These are phyloP conservation scores for Puccinia triticina DNA, from an alignment of 1,284 basidiomycete genomes.

Conservation along the genomic window DNA sequence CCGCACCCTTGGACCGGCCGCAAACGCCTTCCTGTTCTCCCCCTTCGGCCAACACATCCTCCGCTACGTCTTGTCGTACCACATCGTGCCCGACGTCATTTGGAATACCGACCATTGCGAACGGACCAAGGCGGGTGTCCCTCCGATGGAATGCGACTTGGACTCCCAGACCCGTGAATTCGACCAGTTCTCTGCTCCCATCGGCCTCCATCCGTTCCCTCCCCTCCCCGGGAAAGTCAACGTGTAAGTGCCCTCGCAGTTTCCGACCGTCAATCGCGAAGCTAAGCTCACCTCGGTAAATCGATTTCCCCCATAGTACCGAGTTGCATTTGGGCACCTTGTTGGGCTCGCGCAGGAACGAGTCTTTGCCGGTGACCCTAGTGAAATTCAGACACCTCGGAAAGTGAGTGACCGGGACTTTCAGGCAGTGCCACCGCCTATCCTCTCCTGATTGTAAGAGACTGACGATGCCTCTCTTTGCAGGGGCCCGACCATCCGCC, in stretches of 20 bases:
- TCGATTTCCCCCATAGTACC: conserved; percentile 35
- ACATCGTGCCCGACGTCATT: conserved; percentile 56
- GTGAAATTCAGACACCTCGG: conserved; percentile 53
- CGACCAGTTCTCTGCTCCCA: neutral
- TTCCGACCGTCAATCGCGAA: no score
- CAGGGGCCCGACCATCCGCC: conserved; percentile 27
- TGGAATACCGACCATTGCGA: conserved; percentile 56
- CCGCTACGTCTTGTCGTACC: conserved; percentile 56
- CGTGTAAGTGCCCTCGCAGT: conserved; percentile 36
- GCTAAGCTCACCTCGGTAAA: no score
- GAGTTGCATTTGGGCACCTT: conserved; percentile 56
- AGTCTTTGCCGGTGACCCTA: conserved; percentile 55
- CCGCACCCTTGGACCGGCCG: conserved; percentile 23
- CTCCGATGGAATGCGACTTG: neutral
- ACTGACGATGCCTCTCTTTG: no score
- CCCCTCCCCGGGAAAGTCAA: conserved; percentile 44
- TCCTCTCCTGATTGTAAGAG: no score
- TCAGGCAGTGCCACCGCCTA: no score
- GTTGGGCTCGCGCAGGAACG: conserved; percentile 54
- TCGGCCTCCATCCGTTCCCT: conserved; percentile 32
- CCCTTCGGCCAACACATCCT: conserved; percentile 56
- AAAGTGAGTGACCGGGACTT: conserved; percentile 10
- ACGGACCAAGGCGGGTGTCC: conserved; percentile 44
- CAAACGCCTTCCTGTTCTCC: conserved; percentile 56
- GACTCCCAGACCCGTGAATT: neutral